Evolutionary conservation across 2,329 filamentous ascomycete genomes (phyloP).

Genomic region (Sphaceloma murrayae): DNA sequence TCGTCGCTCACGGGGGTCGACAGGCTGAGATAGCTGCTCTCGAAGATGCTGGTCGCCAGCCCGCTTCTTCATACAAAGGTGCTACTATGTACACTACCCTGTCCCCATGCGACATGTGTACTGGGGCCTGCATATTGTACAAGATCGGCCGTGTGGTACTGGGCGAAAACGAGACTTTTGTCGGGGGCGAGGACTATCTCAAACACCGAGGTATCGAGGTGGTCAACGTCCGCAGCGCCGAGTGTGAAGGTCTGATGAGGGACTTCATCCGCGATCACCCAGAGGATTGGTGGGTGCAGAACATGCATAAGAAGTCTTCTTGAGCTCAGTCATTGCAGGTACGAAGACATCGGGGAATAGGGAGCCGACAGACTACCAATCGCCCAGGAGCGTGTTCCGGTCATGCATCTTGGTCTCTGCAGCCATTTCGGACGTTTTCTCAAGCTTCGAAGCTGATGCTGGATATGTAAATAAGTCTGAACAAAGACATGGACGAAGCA

Average conservation of each 20-base stretch:
- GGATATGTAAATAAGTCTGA: constrained; percentile 25
- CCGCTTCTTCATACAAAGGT: constrained; percentile 57
- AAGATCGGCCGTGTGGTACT: constrained; percentile 65
- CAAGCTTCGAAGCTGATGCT: constrained; percentile 24
- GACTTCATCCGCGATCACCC: constrained; percentile 64
- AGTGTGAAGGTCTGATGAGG: constrained; percentile 60
- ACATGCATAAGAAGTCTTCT: constrained; percentile 10
- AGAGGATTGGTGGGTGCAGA: constrained; percentile 50
- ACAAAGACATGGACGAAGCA: constrained; percentile 19
- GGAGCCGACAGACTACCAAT: constrained; percentile 25
- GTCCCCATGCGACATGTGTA: constrained; percentile 74
- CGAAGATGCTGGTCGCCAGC: constrained; percentile 62
- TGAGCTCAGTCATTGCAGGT: constrained; percentile 24
- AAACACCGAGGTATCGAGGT: constrained; percentile 60
- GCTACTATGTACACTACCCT: constrained; percentile 68
- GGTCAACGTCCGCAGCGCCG: constrained; percentile 55
- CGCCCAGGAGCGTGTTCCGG: constrained; percentile 28
- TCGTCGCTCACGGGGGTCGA: too few relatives aligned
- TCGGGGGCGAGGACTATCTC: constrained; percentile 64
- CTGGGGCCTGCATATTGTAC: constrained; percentile 67
- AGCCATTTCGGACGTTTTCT: constrained; percentile 21
- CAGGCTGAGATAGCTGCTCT: constrained; percentile 70
- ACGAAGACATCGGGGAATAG: constrained; percentile 32
- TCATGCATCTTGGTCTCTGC: constrained; percentile 30
- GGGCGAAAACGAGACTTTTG: constrained; percentile 66